Base-by-base conservation (phyloP, 208 protist species). In the Wallacemonas sp. region DNA sequence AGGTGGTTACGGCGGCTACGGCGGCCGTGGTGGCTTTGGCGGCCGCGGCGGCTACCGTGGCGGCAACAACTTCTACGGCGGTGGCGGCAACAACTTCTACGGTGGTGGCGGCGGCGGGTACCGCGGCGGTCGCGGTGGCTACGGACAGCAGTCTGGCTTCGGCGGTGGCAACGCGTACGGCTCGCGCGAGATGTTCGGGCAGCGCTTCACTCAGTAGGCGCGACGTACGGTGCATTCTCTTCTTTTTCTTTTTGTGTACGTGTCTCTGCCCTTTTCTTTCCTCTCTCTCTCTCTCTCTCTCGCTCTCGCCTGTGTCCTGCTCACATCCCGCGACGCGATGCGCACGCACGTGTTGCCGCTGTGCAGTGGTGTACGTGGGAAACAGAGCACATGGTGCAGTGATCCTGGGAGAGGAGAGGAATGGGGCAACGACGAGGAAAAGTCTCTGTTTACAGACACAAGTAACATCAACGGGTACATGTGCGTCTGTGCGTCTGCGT, bases 111-210 rank as follows among this genome's bases (percentile, higher is more conserved):
- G 65, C 58, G 58, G 72, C 45, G 75, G 73, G 37, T 63, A 52
- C 57, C 24, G 66, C 5, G 54, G 55, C 44, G 66, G 67, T 39
- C 61, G 55, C 39, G 60, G 57, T 21, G 52, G 67, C 37, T 39
- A 42, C 38, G 59, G 38, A 10, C 63, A 72, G 45, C 29, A 44
- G n/a, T 22, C 30, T 30, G 44, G 55, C 30, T 36, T 24, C 15
- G 53, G 59, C 48, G 26, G 59, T 22, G 54, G 61, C 42, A 66
- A 66, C 26, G 15, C 38, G 0, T 57, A 57, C 50, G 50, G 50
- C 50, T 57, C 50, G 19, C 50, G 64, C 46, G 71, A 73, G 36
- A 75, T 91, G 65, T 91, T 91, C 48, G 79, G 76, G 29, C 74
- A 81, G 57, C 68, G 68, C 34, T 73, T 72, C 33, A 45, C 59